Base-by-base conservation (phyloP, 139 green algal species). In the Tetradesmus lagerheimii region DNA sequence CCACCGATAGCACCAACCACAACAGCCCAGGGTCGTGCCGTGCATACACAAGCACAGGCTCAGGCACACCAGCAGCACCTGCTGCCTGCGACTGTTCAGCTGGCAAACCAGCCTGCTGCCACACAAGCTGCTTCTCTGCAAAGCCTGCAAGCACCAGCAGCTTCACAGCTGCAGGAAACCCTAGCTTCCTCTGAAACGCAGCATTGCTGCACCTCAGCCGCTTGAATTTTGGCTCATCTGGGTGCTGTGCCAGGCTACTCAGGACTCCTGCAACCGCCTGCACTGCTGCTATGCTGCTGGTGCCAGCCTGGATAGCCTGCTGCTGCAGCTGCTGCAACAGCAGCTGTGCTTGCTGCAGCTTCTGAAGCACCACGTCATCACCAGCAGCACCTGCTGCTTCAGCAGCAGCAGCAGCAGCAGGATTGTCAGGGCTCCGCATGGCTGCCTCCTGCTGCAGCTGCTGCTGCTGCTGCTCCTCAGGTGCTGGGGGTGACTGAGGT, bases 61-160 rank as follows among this genome's bases (percentile, higher is more conserved):
- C 83, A 29, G 57, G 43, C 6, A 25, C 62, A 20, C 47, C 43
- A 38, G 23, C 83, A 31, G 38, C 83, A 57, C 23, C 62, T n/a
- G 9, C 57, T 31, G 39, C 35, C 39, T 43, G 31, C 64, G 37
- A 4, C 34, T 45, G 38, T 62, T 12, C 34, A 37, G 77, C 34
- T 27, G 38, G 38, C 3, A 53, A 0, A 15, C 18, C 39, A 12
- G 35, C 25, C 35, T 57, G 39, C 37, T 39, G 34, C 31, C 50
- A 79, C 31, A 50, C 77, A 3, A 75, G 20, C 64, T 47, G 18
- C 71, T 86, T 64, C 64, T 92, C 57, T 11, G 57, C 41, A 50
- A 94, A 94, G 0, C 92, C 92, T 29, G 92, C 90, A 14, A 91
- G 23, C 12, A 62, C 45, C 86, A 94, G 57, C 47, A 94, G n/a